Evolutionary conservation across 2,329 filamentous ascomycete genomes (phyloP), one percentile per base, ranked within the genome.

Genomic region (Talaromyces sp.): DNA sequence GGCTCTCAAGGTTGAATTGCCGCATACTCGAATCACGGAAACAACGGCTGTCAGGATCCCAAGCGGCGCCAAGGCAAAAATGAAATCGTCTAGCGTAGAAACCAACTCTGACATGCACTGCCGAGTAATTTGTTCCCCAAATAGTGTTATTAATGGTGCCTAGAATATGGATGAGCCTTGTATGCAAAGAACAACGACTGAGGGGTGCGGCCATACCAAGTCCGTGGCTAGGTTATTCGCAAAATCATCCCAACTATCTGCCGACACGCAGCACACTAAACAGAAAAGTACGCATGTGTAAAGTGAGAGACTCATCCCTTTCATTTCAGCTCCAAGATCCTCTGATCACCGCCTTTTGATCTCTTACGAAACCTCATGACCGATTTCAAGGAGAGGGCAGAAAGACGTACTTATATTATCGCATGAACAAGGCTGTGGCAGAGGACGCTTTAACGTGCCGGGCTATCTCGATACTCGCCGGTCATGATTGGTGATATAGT

Each of bases 91-190:
- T 0, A 77, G 67, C 52, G 73, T 69, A 1, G 70, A 74, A 2
- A 77, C 71, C 0, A 76, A 76, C 37, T 81, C 74, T 54, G 78
- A 81, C 25, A 83, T 73, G 60, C 80, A 83, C 66, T 83, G 80
- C 67, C 78, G 82, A 0, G 79, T 78, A 3, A 81, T 75, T 21
- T 75, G 71, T 44, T 82, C 80, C 0, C 80, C 81, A 40, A 83
- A 83, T 0, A 80, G 70, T 8, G 72, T 66, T 11, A 78, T 73
- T 3, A 77, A 62, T 0, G 74, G 74, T 14, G 74, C 73, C 71
- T 76, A 52, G 35, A 14, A 18, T 14, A 2, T 25, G 5, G 48
- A 39, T 56, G 9, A 63, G 37, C 25, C 35, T 58, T 64, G 37
- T 50, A 33, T 31, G 60, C 25, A 46, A 39, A 23, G 37, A 60